Evolutionary conservation across 306 rosid genomes (phyloP), one percentile per base, ranked within the genome.

Genomic region (Vachellia collinsii): DNA sequence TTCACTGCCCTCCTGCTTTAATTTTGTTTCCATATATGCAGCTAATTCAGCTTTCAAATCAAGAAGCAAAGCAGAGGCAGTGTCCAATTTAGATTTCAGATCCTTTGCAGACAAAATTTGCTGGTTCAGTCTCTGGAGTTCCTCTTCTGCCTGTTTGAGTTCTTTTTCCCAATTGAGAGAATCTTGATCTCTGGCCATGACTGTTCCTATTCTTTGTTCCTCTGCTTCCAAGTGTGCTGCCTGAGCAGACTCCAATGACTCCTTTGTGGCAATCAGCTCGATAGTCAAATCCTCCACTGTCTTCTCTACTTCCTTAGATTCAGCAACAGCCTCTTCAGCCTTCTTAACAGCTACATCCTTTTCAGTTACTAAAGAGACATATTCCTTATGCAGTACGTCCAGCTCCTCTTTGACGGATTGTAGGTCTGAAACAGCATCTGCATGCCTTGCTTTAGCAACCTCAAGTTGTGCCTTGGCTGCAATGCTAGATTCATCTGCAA

Each of bases 401-500:
- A 93, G 87, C 87, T 96, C 99, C 76, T 92, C 97, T 84, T 86
- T 93, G 69, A 96, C 90, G 36, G 90, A 88, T 85, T 78, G 82
- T 19, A 96, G 89, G 83, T 96, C 98, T 7, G 97, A 72, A 75
- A 90, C 85, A 36, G 99, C 98, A 76, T 97, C 86, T 36, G 88
- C 14, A 77, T 87, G 90, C 86, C 99, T 89, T 11, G 94, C 94
- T 88, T 90, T 96, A 48, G 99, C 99, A 71, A 96, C 98, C 91
- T 96, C 94, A 70, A 93, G 98, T 81, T 96, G 99, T 6, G 97
- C 97, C 97, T 89, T 93, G 87, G 97, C 98, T 78, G 99, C 99
- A 69, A 93, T 90, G 75, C 99, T 96, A 42, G 99, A 88, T 82
- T 93, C 99, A 4, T 93, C 98, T 70, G 97, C 98, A 77, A 96